phyloP scores from a whole-genome alignment of 768 basidiomycete genomes.

The Pulveroboletus sp. region DNA sequence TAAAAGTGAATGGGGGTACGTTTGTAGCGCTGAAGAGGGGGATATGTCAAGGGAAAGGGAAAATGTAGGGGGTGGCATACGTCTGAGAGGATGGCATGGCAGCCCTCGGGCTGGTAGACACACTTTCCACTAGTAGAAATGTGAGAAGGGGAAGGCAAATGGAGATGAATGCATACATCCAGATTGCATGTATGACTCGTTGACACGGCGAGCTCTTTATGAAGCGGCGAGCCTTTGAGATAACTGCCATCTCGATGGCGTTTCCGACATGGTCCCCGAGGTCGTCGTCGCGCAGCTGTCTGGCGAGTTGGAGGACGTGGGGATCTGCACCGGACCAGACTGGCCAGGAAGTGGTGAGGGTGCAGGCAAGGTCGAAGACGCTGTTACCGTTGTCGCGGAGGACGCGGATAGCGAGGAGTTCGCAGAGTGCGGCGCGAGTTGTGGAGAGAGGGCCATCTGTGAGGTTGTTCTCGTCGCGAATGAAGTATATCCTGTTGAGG shows the following conservation, averaged over 20 bases:
- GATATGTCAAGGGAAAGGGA: not conserved
- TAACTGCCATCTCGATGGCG: slow-evolving; percentile 89
- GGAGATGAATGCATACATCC: slow-evolving; percentile 48
- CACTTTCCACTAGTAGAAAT: slow-evolving; percentile 64
- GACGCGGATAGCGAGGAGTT: slow-evolving; percentile 79
- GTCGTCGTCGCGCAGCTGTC: slow-evolving; percentile 63
- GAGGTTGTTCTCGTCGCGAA: slow-evolving; percentile 64
- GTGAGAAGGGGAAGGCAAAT: slow-evolving; percentile 13
- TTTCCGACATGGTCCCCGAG: slow-evolving; percentile 81
- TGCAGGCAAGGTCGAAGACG: slow-evolving; percentile 63
- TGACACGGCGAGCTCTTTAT: slow-evolving; percentile 88
- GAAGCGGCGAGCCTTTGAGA: slow-evolving; percentile 81
- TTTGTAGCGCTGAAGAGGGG: slow-evolving; percentile 78
- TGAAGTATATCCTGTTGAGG: slow-evolving; percentile 81
- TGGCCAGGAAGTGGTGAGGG: slow-evolving; percentile 74
- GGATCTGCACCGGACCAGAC: slow-evolving; percentile 74
- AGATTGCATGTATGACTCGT: slow-evolving; percentile 81
- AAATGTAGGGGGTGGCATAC: slow-evolving; percentile 37
- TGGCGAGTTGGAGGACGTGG: slow-evolving; percentile 50
- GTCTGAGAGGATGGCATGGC: slow-evolving; percentile 85
- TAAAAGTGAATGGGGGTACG: slow-evolving; percentile 88
- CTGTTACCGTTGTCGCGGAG: slow-evolving; percentile 69
- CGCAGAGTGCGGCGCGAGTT: slow-evolving; percentile 80
- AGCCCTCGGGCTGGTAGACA: slow-evolving; percentile 86
- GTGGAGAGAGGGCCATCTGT: slow-evolving; percentile 63